These are phyloP conservation scores for Novymonas esmeraldas DNA, from an alignment of 208 protist genomes.

Conservation along the genomic window DNA sequence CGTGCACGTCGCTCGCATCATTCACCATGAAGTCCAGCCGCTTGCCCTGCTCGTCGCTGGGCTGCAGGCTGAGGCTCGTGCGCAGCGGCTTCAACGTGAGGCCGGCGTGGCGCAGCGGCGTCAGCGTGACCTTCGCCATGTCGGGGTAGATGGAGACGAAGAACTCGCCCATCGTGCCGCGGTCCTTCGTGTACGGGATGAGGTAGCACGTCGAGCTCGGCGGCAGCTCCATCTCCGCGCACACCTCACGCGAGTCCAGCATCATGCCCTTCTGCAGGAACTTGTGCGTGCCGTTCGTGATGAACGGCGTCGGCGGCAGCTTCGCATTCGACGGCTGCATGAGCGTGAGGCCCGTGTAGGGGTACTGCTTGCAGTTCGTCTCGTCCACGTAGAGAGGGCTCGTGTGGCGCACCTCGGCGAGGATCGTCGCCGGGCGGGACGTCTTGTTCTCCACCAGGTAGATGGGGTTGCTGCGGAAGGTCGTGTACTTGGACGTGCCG, in stretches of 20 bases:
- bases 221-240: constrained; percentile 75
- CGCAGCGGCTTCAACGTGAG: constrained; percentile 58
- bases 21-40: constrained; percentile 70
- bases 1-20: constrained; percentile 78
- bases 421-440: constrained; percentile 57
- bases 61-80: constrained; percentile 33
- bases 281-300: constrained; percentile 73
- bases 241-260: constrained; percentile 81
- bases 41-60: constrained; percentile 35
- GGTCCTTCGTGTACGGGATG: constrained; percentile 82
- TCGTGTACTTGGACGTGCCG: constrained; percentile 80
- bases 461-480: constrained; percentile 87
- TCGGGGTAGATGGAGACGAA: constrained; percentile 84
- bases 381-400: constrained; percentile 57
- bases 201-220: constrained; percentile 80
- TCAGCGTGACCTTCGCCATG: constrained; percentile 77
- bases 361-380: constrained; percentile 73
- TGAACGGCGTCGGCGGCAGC: constrained; percentile 67
- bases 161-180: constrained; percentile 68
- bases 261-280: constrained; percentile 85
- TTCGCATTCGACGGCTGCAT: constrained; percentile 68
- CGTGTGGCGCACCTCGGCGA: constrained; percentile 69
- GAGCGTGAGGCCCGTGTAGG: constrained; percentile 78
- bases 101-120: constrained; percentile 67
- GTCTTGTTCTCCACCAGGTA: constrained; percentile 86